Conservation (phyloP, 306 rosid genomes). For the Malus sieversii region DNA sequence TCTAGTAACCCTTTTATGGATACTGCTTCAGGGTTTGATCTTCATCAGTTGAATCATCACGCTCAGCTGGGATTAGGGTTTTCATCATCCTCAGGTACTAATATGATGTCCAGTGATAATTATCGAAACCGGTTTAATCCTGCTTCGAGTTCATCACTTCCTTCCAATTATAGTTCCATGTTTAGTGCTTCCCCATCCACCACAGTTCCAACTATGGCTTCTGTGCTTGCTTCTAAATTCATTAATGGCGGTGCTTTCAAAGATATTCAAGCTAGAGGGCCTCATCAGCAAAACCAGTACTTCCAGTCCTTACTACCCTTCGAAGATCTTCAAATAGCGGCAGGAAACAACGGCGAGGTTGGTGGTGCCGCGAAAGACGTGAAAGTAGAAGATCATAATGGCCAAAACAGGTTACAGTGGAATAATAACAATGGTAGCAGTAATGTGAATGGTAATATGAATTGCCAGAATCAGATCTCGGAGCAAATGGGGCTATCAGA, state of each 20-base stretch:
- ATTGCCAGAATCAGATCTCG: constrained; percentile 34
- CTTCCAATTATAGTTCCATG: constrained; percentile 44
- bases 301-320: constrained; percentile 41
- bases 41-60: constrained; percentile 29
- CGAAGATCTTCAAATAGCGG: constrained; percentile 33
- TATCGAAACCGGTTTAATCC: constrained; percentile 33
- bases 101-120: constrained; percentile 9
- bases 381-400: constrained; percentile 45
- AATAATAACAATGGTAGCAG: constrained; percentile 15
- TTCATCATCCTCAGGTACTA: constrained; percentile 5
- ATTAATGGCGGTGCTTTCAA: constrained; percentile 32
- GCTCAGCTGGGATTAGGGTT: constrained; percentile 45
- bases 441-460: neutral
- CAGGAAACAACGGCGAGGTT: constrained; percentile 3
- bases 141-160: constrained; percentile 14
- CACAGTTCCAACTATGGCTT: constrained; percentile 43
- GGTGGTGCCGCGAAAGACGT: constrained; percentile 32
- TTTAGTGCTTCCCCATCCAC: constrained; percentile 29
- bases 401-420: constrained; percentile 39
- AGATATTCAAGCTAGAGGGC: constrained; percentile 17
- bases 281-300: neutral
- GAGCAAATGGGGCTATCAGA: constrained; percentile 57
- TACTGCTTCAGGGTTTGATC: constrained; percentile 40
- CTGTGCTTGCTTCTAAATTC: constrained; percentile 54
- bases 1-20: constrained; percentile 25